Percentiles rank a stretch among this genome's conserved stretches.
phyloP scores from a whole-genome alignment of 2,329 filamentous ascomycete species.

The Trichoderma afroharzianum region DNA sequence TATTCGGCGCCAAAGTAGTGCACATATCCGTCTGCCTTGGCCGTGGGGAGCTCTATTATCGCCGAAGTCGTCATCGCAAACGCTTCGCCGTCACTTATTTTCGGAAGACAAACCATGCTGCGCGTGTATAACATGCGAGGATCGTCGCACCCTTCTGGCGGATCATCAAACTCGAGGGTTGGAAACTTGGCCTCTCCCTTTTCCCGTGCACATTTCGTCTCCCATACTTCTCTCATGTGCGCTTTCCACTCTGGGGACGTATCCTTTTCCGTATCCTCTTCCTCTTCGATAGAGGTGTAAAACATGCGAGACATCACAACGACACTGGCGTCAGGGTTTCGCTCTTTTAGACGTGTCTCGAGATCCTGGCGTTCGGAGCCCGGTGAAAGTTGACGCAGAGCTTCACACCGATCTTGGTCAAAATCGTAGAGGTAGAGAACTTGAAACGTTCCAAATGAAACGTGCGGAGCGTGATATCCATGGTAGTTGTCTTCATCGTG shows the following conservation, averaged over 20 bases:
- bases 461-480: not conserved
- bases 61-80: constrained; percentile 7
- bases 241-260: not conserved
- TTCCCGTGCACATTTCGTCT: not conserved
- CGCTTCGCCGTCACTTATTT: not conserved
- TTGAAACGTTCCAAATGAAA: not conserved
- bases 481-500: not conserved
- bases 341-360: not conserved
- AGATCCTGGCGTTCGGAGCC: not conserved
- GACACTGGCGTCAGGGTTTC: not conserved
- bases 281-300: not conserved
- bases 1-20: not conserved
- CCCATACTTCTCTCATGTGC: not conserved
- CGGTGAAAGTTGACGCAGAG: not conserved
- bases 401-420: not conserved
- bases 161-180: not conserved
- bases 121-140: not conserved
- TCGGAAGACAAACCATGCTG: not conserved
- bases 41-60: not conserved
- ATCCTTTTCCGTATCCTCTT: not conserved
- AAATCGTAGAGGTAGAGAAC: constrained; percentile 10
- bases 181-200: constrained; percentile 6
- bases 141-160: not conserved
- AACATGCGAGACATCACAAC: constrained; percentile 1
- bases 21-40: not conserved